Conservation (phyloP, 1,284 basidiomycete genomes). For the Apiotrichum gracile region DNA sequence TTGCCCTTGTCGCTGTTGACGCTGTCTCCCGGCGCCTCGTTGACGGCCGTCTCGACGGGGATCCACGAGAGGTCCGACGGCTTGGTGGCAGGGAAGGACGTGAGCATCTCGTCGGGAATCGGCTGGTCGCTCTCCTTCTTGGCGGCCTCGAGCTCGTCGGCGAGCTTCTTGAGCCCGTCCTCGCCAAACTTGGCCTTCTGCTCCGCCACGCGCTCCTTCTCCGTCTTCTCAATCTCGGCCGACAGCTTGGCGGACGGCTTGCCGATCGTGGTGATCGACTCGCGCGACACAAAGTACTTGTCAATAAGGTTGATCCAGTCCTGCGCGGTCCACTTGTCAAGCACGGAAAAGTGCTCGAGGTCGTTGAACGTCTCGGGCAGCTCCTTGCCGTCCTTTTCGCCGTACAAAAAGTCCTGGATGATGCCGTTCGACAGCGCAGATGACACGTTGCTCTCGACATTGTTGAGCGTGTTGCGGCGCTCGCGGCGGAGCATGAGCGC, state of each 20-base stretch:
- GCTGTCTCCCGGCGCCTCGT: slow-evolving; percentile 29
- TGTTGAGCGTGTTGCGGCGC: slow-evolving; percentile 60
- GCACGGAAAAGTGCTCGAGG: slow-evolving; percentile 61
- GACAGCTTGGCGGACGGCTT: slow-evolving; percentile 84
- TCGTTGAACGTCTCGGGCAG: slow-evolving; percentile 71
- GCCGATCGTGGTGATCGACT: slow-evolving; percentile 69
- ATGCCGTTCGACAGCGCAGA: slow-evolving; percentile 51
- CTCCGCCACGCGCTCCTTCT: slow-evolving; percentile 67
- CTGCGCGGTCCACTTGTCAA: slow-evolving; percentile 65
- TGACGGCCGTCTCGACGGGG: slow-evolving; percentile 64
- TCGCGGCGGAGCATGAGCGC: slow-evolving; percentile 78
- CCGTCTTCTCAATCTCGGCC: slow-evolving; percentile 71
- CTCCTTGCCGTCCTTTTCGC: slow-evolving; percentile 73
- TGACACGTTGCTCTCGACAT: slow-evolving; percentile 42
- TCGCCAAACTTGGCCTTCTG: slow-evolving; percentile 70
- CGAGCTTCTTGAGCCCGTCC: slow-evolving; percentile 69
- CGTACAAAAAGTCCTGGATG: slow-evolving; percentile 85
- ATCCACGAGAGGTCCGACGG: slow-evolving; percentile 90
- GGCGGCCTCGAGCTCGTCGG: slow-evolving; percentile 67
- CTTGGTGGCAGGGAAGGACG: slow-evolving; percentile 77
- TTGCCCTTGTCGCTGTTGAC: slow-evolving; percentile 25
- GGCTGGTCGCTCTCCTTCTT: slow-evolving; percentile 79
- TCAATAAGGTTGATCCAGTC: slow-evolving; percentile 78
- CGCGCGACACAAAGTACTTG: slow-evolving; percentile 62
- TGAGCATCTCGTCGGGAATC: slow-evolving; percentile 75